phyloP scores from a whole-genome alignment of 768 basidiomycete species.

The Rhodotorula sphaerocarpa region DNA sequence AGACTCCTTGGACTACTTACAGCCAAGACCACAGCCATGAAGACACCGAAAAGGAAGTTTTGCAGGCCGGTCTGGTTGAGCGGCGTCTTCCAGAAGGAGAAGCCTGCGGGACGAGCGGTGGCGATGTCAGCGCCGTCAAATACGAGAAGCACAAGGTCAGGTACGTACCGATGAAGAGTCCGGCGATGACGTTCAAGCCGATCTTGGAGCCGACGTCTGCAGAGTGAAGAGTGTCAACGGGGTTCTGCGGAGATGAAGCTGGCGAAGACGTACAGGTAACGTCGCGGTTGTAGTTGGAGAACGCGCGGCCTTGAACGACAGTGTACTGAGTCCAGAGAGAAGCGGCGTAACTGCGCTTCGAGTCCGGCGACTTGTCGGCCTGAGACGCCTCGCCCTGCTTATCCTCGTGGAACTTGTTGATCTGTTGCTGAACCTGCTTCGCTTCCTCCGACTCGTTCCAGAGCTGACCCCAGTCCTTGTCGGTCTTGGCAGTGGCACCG shows the following conservation, averaged over 20 bases:
- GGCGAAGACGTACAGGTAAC: conserved; percentile 44
- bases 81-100: conserved; percentile 34
- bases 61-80: conserved; percentile 24
- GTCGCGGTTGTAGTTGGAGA: conserved; percentile 46
- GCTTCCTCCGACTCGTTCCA: conserved; percentile 70
- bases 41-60: conserved; percentile 12
- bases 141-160: background rate
- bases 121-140: background rate
- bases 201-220: conserved; percentile 31
- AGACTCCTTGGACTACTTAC: background rate
- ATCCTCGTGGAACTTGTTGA: conserved; percentile 52
- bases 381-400: conserved; percentile 17
- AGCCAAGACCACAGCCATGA: conserved; percentile 28
- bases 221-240: background rate
- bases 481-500: conserved; percentile 52
- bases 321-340: conserved; percentile 19
- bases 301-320: conserved; percentile 39
- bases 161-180: conserved; percentile 37
- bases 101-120: background rate
- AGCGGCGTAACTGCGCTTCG: conserved; percentile 31
- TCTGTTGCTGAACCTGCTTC: conserved; percentile 46
- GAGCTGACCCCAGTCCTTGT: conserved; percentile 76
- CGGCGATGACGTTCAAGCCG: conserved; percentile 31
- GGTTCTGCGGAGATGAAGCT: conserved; percentile 26
- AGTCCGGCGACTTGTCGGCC: conserved; percentile 35